Evolutionary conservation across 176 grass and related monocot species (phyloP).

Genomic region (Otatea glauca): DNA sequence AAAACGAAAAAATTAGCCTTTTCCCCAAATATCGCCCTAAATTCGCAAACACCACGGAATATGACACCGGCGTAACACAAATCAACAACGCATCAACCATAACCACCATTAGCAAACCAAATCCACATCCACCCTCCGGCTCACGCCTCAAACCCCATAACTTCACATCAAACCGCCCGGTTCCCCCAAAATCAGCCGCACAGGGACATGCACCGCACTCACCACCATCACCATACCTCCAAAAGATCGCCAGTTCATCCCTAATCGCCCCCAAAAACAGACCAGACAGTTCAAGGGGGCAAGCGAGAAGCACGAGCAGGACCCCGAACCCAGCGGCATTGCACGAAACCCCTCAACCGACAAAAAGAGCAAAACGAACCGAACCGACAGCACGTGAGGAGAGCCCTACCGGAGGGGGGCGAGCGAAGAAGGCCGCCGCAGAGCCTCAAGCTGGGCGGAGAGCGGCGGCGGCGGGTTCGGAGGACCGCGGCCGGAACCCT

Average conservation of each 20-base stretch:
- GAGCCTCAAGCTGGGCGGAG: not conserved
- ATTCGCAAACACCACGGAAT: not conserved
- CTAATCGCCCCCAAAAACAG: not conserved
- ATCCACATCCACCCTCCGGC: too few species aligned
- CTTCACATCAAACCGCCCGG: not conserved
- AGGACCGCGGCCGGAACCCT: not conserved
- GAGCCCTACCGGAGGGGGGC: not conserved
- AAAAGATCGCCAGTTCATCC: not conserved
- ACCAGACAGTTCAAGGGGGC: not conserved
- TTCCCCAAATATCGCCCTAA: not conserved
- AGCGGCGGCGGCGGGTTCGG: not conserved
- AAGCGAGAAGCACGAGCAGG: not conserved
- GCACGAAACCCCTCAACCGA: not conserved
- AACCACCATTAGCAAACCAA: not conserved
- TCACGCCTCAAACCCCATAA: not conserved
- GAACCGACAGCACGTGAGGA: not conserved
- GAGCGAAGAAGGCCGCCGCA: not conserved
- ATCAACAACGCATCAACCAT: not conserved
- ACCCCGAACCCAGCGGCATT: conserved; percentile 16
- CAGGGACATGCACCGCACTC: not conserved
- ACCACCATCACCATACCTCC: not conserved
- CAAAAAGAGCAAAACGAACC: not conserved
- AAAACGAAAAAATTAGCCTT: not conserved
- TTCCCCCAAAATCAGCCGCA: not conserved
- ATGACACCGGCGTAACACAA: not conserved